phyloP scores from a whole-genome alignment of 192 early-diverging fungal genomes.

The Phlyctochytrium planicorne region DNA sequence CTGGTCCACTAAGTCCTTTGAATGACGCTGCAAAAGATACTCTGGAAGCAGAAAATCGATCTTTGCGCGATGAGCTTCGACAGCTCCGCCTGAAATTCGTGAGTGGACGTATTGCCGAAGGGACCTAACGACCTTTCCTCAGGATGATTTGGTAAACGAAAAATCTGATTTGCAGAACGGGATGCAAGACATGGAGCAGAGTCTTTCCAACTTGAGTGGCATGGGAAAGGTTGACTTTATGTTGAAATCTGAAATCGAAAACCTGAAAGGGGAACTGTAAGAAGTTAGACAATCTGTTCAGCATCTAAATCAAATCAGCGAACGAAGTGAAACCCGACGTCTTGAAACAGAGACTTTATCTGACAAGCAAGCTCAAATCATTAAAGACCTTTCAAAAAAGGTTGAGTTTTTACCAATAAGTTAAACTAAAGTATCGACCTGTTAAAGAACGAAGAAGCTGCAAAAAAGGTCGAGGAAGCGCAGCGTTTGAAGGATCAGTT shows the following conservation, averaged over 20 bases:
- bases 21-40: not conserved
- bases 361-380: conserved; percentile 56
- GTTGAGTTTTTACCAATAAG: too few relatives aligned
- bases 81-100: conserved; percentile 33
- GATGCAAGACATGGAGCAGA: conserved; percentile 76
- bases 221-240: conserved; percentile 83
- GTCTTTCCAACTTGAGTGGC: conserved; percentile 67
- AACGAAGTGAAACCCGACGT: conserved; percentile 72
- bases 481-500: conserved; percentile 80
- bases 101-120: conserved; percentile 22
- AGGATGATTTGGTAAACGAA: conserved; percentile 68
- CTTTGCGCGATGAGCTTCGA: conserved; percentile 23
- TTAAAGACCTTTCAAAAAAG: conserved; percentile 65
- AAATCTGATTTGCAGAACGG: conserved; percentile 70
- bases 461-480: conserved; percentile 57
- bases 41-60: conserved; percentile 24
- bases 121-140: too few relatives aligned
- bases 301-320: conserved; percentile 38
- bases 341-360: conserved; percentile 67
- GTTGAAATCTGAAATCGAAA: conserved; percentile 82
- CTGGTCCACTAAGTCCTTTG: too few relatives aligned
- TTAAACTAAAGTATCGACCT: not conserved
- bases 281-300: conserved; percentile 23
- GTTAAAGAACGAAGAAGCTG: conserved; percentile 50
- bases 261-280: conserved; percentile 80